phyloP scores from a whole-genome alignment of 73 alveolate species.

The Halteria grandinella region DNA sequence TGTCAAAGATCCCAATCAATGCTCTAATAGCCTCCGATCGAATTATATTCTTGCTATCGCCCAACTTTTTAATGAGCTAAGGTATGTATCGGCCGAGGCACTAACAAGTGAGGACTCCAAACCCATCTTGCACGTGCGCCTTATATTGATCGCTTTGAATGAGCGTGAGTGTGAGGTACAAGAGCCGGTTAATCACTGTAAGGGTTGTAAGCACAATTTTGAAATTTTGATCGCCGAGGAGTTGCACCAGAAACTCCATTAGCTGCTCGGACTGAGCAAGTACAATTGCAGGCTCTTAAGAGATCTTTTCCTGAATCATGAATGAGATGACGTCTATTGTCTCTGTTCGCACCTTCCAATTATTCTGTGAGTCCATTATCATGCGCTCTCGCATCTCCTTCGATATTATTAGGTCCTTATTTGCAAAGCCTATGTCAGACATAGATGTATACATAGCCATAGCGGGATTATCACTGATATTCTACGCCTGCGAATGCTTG shows the following conservation, averaged over 20 bases:
- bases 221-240: constrained; percentile 27
- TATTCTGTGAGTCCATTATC: too few relatives aligned
- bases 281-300: neutral
- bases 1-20: constrained; percentile 7
- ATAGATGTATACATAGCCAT: too few relatives aligned
- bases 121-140: too few relatives aligned
- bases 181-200: constrained; percentile 1
- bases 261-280: neutral
- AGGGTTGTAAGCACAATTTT: constrained; percentile 32
- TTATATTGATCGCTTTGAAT: neutral
- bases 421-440: too few relatives aligned
- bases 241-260: constrained; percentile 4
- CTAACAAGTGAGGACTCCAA: neutral
- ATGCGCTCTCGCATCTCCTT: too few relatives aligned
- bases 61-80: constrained; percentile 13
- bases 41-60: constrained; percentile 37
- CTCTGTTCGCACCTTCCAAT: constrained; percentile 39
- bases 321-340: constrained; percentile 24
- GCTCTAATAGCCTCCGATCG: constrained; percentile 44
- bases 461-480: too few relatives aligned
- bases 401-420: too few relatives aligned
- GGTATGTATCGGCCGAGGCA: constrained; percentile 10
- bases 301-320: neutral
- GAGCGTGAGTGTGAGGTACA: neutral
- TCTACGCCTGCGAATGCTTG: too few relatives aligned